Evolutionary conservation across 1,284 basidiomycete species (phyloP).

Genomic region (Ceratobasidium sp.): DNA sequence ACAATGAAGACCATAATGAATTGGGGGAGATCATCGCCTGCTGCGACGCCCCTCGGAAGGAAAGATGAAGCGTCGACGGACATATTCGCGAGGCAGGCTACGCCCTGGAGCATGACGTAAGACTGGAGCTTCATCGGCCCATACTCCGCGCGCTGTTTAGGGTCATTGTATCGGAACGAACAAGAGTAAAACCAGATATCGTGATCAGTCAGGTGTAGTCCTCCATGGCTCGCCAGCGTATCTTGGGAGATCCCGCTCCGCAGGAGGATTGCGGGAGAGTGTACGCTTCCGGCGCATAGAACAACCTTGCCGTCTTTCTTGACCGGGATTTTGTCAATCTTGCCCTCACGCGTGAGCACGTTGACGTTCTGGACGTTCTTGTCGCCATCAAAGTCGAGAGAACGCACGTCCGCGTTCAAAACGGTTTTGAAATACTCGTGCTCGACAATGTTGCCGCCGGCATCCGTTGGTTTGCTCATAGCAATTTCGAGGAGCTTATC

Average conservation of each 20-base stretch:
- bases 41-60: constrained; percentile 47
- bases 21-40: constrained; percentile 44
- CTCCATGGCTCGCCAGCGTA: constrained; percentile 14
- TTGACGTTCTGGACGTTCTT: constrained; percentile 6
- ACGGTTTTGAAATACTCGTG: constrained; percentile 49
- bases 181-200: constrained; percentile 48
- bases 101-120: constrained; percentile 31
- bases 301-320: constrained; percentile 45
- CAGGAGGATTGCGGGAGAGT: constrained; percentile 49
- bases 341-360: constrained; percentile 38
- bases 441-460: constrained; percentile 22
- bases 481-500: constrained; percentile 51
- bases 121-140: constrained; percentile 51
- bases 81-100: constrained; percentile 48
- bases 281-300: constrained; percentile 49
- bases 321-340: constrained; percentile 37
- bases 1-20: constrained; percentile 51
- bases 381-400: neutral
- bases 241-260: constrained; percentile 44
- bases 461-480: constrained; percentile 47
- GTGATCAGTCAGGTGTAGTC: constrained; percentile 50
- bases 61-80: constrained; percentile 51
- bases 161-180: constrained; percentile 48
- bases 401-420: constrained; percentile 48
- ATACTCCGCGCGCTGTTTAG: constrained; percentile 26